Evolutionary conservation across 192 early-diverging fungal species (phyloP).

Genomic region (Lobulomyces angularis): DNA sequence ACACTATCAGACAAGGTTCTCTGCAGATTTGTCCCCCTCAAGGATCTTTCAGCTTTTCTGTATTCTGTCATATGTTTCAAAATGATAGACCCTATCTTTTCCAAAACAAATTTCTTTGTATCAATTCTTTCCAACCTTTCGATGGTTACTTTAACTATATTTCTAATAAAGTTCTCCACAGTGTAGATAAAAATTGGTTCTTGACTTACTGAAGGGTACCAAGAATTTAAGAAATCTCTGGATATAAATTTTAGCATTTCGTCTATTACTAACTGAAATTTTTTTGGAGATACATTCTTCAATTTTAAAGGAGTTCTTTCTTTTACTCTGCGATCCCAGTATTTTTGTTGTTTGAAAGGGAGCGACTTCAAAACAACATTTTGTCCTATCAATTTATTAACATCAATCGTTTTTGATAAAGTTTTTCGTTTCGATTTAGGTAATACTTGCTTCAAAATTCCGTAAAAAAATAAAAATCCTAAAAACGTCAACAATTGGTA

Average conservation of each 20-base stretch:
- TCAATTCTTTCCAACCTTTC: conserved; percentile 42
- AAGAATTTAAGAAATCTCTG: conserved; percentile 45
- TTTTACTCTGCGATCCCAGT: no score
- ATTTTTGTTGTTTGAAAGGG: no score
- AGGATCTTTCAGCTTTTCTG: conserved; percentile 39
- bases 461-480: no score
- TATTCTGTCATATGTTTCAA: conserved; percentile 59
- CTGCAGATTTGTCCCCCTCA: conserved; percentile 14
- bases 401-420: no score
- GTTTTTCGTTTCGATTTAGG: no score
- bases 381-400: no score
- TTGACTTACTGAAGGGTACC: conserved; percentile 33
- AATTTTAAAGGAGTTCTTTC: no score
- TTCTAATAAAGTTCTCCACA: conserved; percentile 34
- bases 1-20: conserved; percentile 31
- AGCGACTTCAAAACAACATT: no score
- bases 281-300: no score
- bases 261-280: no score
- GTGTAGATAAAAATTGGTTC: conserved; percentile 31
- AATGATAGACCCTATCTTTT: conserved; percentile 53
- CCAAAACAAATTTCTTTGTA: conserved; percentile 42
- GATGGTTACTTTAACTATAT: conserved; percentile 18
- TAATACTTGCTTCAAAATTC: no score
- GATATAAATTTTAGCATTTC: conserved; percentile 29
- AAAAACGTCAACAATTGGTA: no score